Evolutionary conservation across 1,139 yeast species (phyloP).

Genomic region (Protomyces inundatus): DNA sequence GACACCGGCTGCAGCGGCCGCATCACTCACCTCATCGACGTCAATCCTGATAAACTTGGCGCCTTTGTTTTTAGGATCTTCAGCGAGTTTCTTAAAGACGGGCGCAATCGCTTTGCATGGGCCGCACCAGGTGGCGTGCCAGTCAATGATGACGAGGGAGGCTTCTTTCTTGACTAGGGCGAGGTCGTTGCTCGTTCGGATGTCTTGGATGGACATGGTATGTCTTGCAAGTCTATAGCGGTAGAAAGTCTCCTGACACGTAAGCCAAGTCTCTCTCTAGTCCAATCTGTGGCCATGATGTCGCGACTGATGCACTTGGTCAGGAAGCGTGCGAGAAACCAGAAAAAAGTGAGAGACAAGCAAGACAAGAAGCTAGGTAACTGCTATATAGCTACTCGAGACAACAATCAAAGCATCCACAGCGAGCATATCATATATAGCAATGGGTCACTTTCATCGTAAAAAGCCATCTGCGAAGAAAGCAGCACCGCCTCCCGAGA

Average conservation of each 20-base stretch:
- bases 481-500: constrained; percentile 6
- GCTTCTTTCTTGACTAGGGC: constrained; percentile 1
- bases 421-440: neutral
- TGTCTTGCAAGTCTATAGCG: too few species aligned
- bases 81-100: constrained; percentile 57
- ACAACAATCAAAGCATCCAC: neutral
- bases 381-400: too few species aligned
- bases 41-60: constrained; percentile 66
- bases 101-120: constrained; percentile 89
- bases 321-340: too few species aligned
- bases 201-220: constrained; percentile 1
- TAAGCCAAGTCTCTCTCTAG: too few species aligned
- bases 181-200: neutral
- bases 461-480: constrained; percentile 18
- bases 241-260: too few species aligned
- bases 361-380: neutral
- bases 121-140: constrained; percentile 89
- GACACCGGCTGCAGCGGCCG: constrained; percentile 35
- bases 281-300: too few species aligned
- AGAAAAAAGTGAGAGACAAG: neutral
- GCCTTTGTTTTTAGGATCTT: constrained; percentile 40
- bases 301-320: too few species aligned
- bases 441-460: constrained; percentile 11
- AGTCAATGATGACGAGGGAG: constrained; percentile 63
- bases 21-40: constrained; percentile 63